Base-by-base conservation (phyloP, 2,329 filamentous ascomycete species). In the Fusarium sterilihyphosum region DNA sequence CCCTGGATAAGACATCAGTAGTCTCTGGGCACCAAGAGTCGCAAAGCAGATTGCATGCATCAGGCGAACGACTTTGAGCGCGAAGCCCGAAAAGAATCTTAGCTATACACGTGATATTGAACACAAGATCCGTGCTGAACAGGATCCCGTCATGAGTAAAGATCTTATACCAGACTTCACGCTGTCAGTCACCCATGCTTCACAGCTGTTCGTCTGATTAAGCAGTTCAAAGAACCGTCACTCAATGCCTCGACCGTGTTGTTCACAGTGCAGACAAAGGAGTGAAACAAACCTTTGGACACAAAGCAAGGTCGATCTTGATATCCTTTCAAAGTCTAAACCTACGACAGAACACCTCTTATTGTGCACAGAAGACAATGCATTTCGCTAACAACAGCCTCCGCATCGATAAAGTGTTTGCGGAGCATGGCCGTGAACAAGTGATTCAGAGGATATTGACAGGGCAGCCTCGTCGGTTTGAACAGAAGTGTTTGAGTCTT, bases 131-230 rank as follows among this genome's bases (percentile, higher is more conserved):
- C 22, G 3, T 3, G 17, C 8, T 14, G 8, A 18, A 52, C 2
- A 12, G 2, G 8, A 5, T 52, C 2, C 0, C 0, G 6, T 24
- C 2, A 4, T 24, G 3, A 8, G 2, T 0, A 8, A 20, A 6
- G 6, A 2, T 11, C 8, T 10, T 10, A 14, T 10, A 14, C 1
- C 33, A 35, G 8, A 2, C 1, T 33, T 13, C 9, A 20, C 8
- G 8, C 2, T 37, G 4, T 22, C 6, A 33, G 22, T 26, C 17
- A 37, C 4, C 2, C 10, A 1, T 26, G 18, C 2, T 14, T 8
- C 2, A 3, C 3, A 4, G 7, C 11, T 26, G 33, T 26, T 20
- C 17, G 31, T 4, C 3, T 26, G 13, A 37, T 24, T 6, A 20
- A 16, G 17, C 12, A 20, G 22, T 16, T 16, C 33, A 20, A 26